These are phyloP conservation scores for Solanum chilense DNA, from an alignment of 257 asterid genomes.

Conservation along the genomic window DNA sequence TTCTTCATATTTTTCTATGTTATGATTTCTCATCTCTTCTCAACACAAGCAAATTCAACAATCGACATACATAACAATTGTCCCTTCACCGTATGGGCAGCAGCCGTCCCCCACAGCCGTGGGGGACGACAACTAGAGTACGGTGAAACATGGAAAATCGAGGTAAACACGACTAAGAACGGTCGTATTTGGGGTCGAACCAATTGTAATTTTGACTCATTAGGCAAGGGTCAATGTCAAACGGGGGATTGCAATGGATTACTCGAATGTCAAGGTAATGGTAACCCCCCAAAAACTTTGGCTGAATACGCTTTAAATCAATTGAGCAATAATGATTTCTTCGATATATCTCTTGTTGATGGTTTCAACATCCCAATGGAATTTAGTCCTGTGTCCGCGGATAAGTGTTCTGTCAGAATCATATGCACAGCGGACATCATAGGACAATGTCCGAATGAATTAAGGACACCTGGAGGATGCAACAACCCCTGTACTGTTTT, in stretches of 20 bases:
- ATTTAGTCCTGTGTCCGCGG: slow-evolving; percentile 16
- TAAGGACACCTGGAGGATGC: slow-evolving; percentile 10
- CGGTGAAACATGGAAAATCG: slow-evolving; percentile 16
- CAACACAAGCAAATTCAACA: not conserved
- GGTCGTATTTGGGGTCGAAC: slow-evolving; percentile 58
- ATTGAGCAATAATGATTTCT: not conserved
- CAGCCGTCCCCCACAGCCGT: not conserved
- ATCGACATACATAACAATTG: slow-evolving; percentile 18
- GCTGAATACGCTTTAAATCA: slow-evolving; percentile 31
- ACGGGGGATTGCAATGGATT: slow-evolving; percentile 49
- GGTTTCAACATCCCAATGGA: slow-evolving; percentile 38
- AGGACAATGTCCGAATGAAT: not conserved
- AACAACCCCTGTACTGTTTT: slow-evolving; percentile 11
- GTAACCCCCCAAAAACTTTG: slow-evolving; percentile 27
- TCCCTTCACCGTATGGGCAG: slow-evolving; percentile 25
- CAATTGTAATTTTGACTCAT: slow-evolving; percentile 40
- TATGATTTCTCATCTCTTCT: not conserved
- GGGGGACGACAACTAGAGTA: slow-evolving; percentile 17
- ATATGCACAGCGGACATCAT: not conserved
- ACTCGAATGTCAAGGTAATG: slow-evolving; percentile 7
- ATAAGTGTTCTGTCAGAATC: not conserved
- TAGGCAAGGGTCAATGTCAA: slow-evolving; percentile 30
- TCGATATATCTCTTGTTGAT: slow-evolving; percentile 19
- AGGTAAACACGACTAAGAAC: not conserved
- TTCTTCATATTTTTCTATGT: not conserved